A percentile compares a stretch with the other conserved stretches of the same genome.
Evolutionary conservation across 2,329 filamentous ascomycete genomes (phyloP).

Genomic region (Apiospora arundinis): DNA sequence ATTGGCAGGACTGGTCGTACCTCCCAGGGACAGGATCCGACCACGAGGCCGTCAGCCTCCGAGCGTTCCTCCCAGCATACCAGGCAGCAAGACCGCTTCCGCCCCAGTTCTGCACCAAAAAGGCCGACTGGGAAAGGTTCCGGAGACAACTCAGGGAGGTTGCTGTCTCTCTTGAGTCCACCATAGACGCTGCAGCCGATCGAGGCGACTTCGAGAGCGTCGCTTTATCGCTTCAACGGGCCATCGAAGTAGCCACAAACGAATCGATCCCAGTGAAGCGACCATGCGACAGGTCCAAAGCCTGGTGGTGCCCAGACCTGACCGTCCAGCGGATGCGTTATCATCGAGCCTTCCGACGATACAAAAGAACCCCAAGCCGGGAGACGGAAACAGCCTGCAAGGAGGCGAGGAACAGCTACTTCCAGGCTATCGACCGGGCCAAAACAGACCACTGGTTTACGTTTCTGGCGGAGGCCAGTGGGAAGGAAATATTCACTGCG

Average conservation of each 20-base stretch:
- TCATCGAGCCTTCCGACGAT: constrained; percentile 3
- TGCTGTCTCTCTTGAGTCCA: too few relatives aligned
- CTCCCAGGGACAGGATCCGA: too few relatives aligned
- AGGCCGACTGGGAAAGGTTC: too few relatives aligned
- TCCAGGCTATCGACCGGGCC: background rate
- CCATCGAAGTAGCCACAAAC: background rate
- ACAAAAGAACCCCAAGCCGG: background rate
- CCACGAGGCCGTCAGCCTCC: too few relatives aligned
- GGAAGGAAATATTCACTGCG: background rate
- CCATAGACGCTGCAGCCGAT: too few relatives aligned
- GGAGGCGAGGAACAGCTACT: background rate
- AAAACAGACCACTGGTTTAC: background rate
- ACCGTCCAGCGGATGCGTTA: constrained; percentile 17
- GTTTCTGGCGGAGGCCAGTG: background rate
- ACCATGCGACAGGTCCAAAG: constrained; percentile 19
- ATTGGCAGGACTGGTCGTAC: too few relatives aligned
- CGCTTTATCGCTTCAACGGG: background rate
- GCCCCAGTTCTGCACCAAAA: too few relatives aligned
- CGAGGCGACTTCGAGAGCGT: too few relatives aligned
- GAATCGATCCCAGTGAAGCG: background rate
- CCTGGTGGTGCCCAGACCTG: constrained; percentile 13
- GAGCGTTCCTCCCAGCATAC: too few relatives aligned
- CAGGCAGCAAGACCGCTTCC: too few relatives aligned
- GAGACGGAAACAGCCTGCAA: constrained; percentile 12
- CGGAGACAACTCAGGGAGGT: too few relatives aligned